These are phyloP conservation scores for Fusarium sp. DNA, from an alignment of 2,329 filamentous ascomycete genomes.

Conservation along the genomic window DNA sequence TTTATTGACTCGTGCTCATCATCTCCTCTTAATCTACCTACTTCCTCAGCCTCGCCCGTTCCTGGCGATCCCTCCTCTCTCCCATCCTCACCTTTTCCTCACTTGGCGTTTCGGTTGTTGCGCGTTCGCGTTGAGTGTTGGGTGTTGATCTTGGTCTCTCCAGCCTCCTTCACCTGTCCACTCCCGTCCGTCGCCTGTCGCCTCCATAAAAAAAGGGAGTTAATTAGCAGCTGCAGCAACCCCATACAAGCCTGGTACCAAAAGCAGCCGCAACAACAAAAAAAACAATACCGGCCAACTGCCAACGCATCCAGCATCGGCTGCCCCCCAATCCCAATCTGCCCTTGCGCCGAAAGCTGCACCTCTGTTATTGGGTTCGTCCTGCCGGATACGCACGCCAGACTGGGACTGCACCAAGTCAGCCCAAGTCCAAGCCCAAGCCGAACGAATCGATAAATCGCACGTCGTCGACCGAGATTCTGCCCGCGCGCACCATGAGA, in stretches of 20 bases:
- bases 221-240: constrained; percentile 43
- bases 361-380: constrained; percentile 34
- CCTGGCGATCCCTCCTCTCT: constrained; percentile 23
- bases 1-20: constrained; percentile 19
- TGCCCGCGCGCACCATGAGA: constrained; percentile 58
- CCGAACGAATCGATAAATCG: constrained; percentile 50
- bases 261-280: constrained; percentile 35
- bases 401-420: constrained; percentile 38
- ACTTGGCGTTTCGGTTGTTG: constrained; percentile 25
- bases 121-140: constrained; percentile 25
- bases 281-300: constrained; percentile 24
- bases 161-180: constrained; percentile 15
- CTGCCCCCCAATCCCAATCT: constrained; percentile 37
- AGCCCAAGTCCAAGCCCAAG: constrained; percentile 20
- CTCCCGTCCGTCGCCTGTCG: constrained; percentile 5
- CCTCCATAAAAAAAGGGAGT: constrained; percentile 35
- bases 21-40: constrained; percentile 28
- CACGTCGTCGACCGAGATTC: constrained; percentile 43
- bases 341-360: constrained; percentile 41
- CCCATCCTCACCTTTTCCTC: constrained; percentile 16
- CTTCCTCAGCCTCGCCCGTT: constrained; percentile 34
- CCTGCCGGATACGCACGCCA: constrained; percentile 38
- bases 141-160: constrained; percentile 20
- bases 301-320: constrained; percentile 39
- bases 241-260: background rate